Base-by-base conservation (phyloP, 306 rosid species). In the Argentina anserina region DNA sequence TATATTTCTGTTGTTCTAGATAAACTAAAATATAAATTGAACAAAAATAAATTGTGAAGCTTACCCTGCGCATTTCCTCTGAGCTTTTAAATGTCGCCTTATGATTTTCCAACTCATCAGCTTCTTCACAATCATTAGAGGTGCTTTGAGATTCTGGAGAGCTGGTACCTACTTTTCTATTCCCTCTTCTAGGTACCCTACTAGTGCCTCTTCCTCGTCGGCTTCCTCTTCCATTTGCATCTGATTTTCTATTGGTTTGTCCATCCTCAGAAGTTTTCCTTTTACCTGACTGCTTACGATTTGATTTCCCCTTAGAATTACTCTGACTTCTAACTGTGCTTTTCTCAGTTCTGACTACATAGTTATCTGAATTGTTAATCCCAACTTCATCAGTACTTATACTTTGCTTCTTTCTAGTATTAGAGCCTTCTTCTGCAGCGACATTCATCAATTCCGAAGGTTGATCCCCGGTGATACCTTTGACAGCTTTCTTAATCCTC, bases 401-500 rank as follows among this genome's bases (percentile, higher is more conserved):
- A 47, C 25, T 70, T 59, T 67, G 76, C 71, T 43, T 77, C 74
- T 78, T 83, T 56, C 72, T 41, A 58, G 70, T 72, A 55, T 72
- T 80, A 37, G 86, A 74, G 65, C 66, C 79, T 74, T 74, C 72
- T 65, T 41, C 82, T 5, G 70, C 77, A 75, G 81, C 73, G 66
- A 79, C 89, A 79, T 77, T 86, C 63, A 70, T 71, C 76, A 82
- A 60, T 62, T 73, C 84, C 18, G 87, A 84, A 70, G 87, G 68
- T 53, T 67, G 79, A 71, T 86, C 79, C 67, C 96, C 94, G 66
- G 90, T 81, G 60, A 93, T 93, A 58, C 96, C 93, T 75, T 85
- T 90, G 47, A 90, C 86, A 69, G 98, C 97, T 85, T 87, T 93
- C 69, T 82, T 87, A 70, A 93, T 91, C 82, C 97, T 87, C 85